Conservation (phyloP, 345 rosid species). For the Gossypium thurberi region DNA sequence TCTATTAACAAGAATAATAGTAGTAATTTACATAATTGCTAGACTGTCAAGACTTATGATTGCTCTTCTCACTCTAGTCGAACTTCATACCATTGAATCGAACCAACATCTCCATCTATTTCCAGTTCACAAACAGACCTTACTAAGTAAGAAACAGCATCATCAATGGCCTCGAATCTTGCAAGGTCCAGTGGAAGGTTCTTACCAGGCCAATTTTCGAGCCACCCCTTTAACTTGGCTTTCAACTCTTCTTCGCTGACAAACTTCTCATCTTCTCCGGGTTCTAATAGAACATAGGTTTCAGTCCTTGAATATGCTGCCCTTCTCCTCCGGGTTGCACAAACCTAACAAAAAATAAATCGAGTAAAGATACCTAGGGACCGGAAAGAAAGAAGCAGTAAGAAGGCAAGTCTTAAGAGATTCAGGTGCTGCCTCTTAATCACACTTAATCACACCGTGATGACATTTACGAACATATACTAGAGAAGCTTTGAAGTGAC, state of each 20-base stretch:
- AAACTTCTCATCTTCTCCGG: conserved; percentile 73
- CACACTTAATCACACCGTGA: too few relatives aligned
- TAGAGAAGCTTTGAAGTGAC: background rate
- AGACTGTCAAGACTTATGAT: background rate
- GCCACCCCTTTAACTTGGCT: conserved; percentile 52
- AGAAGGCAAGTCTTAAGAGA: background rate
- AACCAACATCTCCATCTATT: conserved; percentile 11
- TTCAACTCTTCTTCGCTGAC: conserved; percentile 73
- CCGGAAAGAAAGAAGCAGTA: background rate
- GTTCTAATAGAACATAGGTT: conserved; percentile 70
- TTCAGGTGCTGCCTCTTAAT: background rate
- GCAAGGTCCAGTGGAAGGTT: conserved; percentile 78
- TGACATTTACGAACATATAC: background rate
- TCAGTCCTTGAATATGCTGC: conserved; percentile 44
- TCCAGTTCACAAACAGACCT: conserved; percentile 73
- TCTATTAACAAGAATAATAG: background rate
- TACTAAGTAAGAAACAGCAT: conserved; percentile 63
- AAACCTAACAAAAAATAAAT: conserved; percentile 20
- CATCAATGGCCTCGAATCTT: conserved; percentile 51
- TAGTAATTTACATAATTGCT: background rate
- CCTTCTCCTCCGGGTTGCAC: conserved; percentile 56
- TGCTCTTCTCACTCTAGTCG: conserved; percentile 1
- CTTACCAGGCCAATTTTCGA: conserved; percentile 65
- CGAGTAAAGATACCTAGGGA: background rate
- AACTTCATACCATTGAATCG: conserved; percentile 1